These are phyloP conservation scores for Elsinoe perseae DNA, from an alignment of 2,329 filamentous ascomycete genomes.

Conservation along the genomic window DNA sequence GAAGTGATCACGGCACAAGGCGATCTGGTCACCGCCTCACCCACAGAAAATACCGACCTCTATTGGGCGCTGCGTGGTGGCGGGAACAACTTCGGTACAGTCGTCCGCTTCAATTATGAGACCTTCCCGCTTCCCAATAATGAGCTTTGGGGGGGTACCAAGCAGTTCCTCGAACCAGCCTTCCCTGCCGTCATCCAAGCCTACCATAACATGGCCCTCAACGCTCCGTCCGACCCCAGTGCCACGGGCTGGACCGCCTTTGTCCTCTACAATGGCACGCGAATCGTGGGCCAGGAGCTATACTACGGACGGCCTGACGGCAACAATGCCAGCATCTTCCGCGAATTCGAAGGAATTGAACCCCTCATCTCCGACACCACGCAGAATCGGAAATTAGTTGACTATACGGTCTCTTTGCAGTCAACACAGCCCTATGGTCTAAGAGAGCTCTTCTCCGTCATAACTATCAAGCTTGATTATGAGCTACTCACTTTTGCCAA, in stretches of 20 bases:
- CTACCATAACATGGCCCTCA: not conserved
- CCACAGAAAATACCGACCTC: constrained; percentile 40
- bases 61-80: constrained; percentile 47
- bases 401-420: constrained; percentile 8
- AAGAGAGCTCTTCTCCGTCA: constrained; percentile 5
- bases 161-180: not conserved
- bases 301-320: not conserved
- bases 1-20: constrained; percentile 43
- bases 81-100: constrained; percentile 41
- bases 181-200: constrained; percentile 9
- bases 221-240: not conserved
- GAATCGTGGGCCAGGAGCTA: not conserved
- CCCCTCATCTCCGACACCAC: not conserved
- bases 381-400: not conserved
- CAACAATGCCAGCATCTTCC: constrained; percentile 8
- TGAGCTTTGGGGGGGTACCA: constrained; percentile 3
- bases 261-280: not conserved
- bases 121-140: not conserved
- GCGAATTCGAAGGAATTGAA: not conserved
- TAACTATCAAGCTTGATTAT: constrained; percentile 1
- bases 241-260: constrained; percentile 8
- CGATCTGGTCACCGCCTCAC: constrained; percentile 40
- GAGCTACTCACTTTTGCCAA: not conserved
- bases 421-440: constrained; percentile 1
- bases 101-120: constrained; percentile 19